Base-by-base conservation (phyloP, 2,329 filamentous ascomycete genomes). In the Monilinia fructigena region DNA sequence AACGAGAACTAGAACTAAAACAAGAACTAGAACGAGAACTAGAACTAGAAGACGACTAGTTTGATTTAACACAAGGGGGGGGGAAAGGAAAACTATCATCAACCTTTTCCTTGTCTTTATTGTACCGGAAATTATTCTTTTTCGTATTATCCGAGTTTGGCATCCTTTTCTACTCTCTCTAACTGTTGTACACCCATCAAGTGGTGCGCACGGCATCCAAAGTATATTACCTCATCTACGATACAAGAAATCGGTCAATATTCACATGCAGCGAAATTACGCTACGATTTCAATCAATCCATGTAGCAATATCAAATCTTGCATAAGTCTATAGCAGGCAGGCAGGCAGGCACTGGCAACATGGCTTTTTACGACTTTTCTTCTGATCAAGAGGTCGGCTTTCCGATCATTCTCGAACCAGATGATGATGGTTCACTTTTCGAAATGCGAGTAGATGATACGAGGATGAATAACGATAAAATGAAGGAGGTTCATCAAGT, bases 401-500 rank as follows among this genome's bases (percentile, higher is more conserved):
- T 71, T 54, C 70, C 71, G 26, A 71, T 72, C 38, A 64, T 72
- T 31, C 66, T 72, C 65, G 64, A 71, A 56, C 69, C 70, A 18
- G 68, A 69, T 47, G 55, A 69, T 53, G 54, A 67, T 45, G 56
- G 48, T 63, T 68, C 67, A 54, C 59, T 23, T 28, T 53, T 64
- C 55, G 56, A 58, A 14, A 50, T 61, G 12, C 35, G 50, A 23
- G 60, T 64, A 56, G 62, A 67, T 20, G 55, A 67, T 26, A 66
- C 66, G 20, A 70, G 63, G 35, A 54, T 65, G 40, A 64, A 66
- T 62, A 63, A 70, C 52, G 70, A 72, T 56, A 72, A 68, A 4
- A 74, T 73, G 71, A 71, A 74, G 54, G 70, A 72, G 45, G 67
- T 73, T 55, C 70, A 75, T 50, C 45, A 60, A 18, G 58, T 60